Evolutionary conservation across 345 rosid genomes (phyloP), one percentile per base, ranked within the genome.

Genomic region (Noccaea caerulescens): DNA sequence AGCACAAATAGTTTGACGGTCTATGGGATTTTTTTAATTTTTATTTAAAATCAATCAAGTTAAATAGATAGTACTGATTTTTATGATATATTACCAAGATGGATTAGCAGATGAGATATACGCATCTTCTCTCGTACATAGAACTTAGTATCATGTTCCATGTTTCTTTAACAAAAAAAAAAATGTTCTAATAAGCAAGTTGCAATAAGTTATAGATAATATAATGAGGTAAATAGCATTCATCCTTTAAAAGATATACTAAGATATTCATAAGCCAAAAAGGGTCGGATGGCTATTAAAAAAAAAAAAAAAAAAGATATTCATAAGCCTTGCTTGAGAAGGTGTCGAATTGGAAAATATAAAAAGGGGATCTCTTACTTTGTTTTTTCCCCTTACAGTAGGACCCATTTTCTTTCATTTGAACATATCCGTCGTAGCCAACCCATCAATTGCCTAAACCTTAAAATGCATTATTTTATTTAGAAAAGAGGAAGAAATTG

Each of bases 331-430:
- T 73, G 60, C 38, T 41, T 58, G 12, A 58, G 77, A 73, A 73
- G 67, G n/a, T 52, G 72, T 52, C 61, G 43, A 73, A 66, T 33
- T 58, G 49, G 68, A 52, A 72, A 60, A 60, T 68, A 58, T 51
- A 36, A 60, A 61, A 66, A 73, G 46, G 6, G 32, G 62, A 52
- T 32, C 23, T n/a, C 42, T 73, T 30, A 58, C 47, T 51, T 66
- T 66, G 61, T 41, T 42, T 44, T 36, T 9, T 60, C 16, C 11
- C 1, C 38, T 43, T 20, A 37, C 14, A 34, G 63, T 75, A 68
- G 78, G 78, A 53, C 78, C 78, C 68, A 7, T 13, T 14, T 30
- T 58, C 8, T 49, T 66, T 74, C 11, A 25, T 74, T 23, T 60
- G 63, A 53, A 74, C 57, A 67, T 60, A 74, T 62, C 73, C 69